phyloP scores from a whole-genome alignment of 2,329 filamentous ascomycete genomes.

The Xylaria digitata region DNA sequence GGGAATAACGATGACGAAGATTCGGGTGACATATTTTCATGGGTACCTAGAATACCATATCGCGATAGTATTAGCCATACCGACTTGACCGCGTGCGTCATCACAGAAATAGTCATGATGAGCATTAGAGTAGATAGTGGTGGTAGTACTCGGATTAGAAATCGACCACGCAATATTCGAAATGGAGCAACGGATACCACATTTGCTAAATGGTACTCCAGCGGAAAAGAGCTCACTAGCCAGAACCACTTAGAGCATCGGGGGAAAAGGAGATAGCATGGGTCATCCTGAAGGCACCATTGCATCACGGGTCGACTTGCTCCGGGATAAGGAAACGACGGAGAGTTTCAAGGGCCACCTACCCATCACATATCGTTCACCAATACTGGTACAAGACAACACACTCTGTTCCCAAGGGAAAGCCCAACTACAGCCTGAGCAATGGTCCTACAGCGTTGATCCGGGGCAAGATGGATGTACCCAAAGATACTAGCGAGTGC shows the following conservation, averaged over 20 bases:
- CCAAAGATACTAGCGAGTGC: conserved; percentile 13
- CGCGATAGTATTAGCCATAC: conserved; percentile 51
- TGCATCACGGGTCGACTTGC: conserved; percentile 10
- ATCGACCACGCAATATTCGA: conserved; percentile 3
- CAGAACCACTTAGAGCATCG: neutral
- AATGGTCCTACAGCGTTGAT: conserved; percentile 27
- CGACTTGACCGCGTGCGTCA: conserved; percentile 38
- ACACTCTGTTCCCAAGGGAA: conserved; percentile 32
- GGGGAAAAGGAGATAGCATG: neutral
- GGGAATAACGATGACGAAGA: conserved; percentile 84
- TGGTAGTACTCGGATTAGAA: conserved; percentile 9
- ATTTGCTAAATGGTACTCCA: neutral
- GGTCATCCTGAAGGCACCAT: conserved; percentile 9
- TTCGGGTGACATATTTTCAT: conserved; percentile 74
- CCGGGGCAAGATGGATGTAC: conserved; percentile 17
- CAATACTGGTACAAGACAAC: conserved; percentile 38
- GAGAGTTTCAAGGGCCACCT: conserved; percentile 38
- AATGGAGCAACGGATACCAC: conserved; percentile 17
- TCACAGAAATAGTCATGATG: conserved; percentile 42
- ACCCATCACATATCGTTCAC: conserved; percentile 49
- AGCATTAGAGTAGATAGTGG: conserved; percentile 29
- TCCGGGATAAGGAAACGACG: neutral
- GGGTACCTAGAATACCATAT: conserved; percentile 54
- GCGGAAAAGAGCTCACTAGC: conserved; percentile 23
- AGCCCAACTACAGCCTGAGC: conserved; percentile 40